Percentiles rank a stretch among this genome's conserved stretches.
phyloP scores from a whole-genome alignment of 768 basidiomycete species.

The Lactifluus subvellereus region DNA sequence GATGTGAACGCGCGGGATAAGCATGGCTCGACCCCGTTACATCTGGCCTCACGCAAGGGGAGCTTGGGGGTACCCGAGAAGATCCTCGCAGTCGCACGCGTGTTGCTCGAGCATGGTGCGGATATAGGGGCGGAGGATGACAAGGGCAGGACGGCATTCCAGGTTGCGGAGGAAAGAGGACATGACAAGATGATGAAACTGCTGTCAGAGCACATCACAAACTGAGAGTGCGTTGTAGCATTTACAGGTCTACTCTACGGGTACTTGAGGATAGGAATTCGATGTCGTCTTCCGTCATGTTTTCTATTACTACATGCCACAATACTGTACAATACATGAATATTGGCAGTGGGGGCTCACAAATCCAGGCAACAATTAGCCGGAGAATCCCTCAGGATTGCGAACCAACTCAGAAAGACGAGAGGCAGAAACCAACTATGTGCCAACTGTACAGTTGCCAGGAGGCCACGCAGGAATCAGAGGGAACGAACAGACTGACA shows the following conservation, averaged over 20 bases:
- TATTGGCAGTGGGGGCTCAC: too few species aligned
- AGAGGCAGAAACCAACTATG: too few species aligned
- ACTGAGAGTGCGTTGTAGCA: not conserved
- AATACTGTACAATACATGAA: too few species aligned
- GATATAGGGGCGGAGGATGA: not conserved
- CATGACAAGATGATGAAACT: not conserved
- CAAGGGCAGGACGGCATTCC: not conserved
- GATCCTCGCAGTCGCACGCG: not conserved
- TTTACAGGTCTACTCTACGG: not conserved
- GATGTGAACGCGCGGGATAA: not conserved
- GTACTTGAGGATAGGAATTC: not conserved
- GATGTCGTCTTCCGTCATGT: not conserved
- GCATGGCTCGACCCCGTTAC: not conserved
- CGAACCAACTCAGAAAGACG: too few species aligned
- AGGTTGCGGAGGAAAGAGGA: not conserved
- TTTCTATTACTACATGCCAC: not conserved
- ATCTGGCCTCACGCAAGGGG: not conserved
- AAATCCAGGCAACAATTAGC: too few species aligned
- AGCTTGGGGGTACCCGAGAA: accelerated
- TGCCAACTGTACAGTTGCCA: too few species aligned
- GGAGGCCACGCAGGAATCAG: too few species aligned
- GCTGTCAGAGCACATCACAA: not conserved
- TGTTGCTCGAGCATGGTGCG: not conserved
- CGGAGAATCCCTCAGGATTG: too few species aligned
- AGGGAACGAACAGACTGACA: too few species aligned